Evolutionary conservation across 2,329 filamentous ascomycete genomes (phyloP).

Genomic region (Dactylonectria estremocensis): DNA sequence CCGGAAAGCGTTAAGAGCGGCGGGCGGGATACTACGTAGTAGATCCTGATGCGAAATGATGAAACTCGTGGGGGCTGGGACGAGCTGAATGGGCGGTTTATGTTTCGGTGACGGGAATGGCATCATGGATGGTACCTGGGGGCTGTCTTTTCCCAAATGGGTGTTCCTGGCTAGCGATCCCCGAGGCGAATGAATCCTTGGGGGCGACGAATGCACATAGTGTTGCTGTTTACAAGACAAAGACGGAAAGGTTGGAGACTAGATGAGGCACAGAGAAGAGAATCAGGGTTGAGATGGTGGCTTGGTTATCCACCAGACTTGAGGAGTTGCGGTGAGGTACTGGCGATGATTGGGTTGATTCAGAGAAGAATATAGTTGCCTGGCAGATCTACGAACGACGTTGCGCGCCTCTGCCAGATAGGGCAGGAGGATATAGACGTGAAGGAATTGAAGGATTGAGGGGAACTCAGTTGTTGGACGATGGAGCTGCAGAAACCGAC

Average conservation of each 20-base stretch:
- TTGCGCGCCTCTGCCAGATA: neutral
- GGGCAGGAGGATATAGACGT: neutral
- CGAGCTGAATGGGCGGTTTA: neutral
- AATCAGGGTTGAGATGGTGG: neutral
- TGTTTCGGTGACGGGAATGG: constrained; percentile 8
- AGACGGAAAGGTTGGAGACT: neutral
- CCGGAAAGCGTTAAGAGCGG: neutral
- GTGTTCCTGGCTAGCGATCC: neutral
- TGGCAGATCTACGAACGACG: neutral
- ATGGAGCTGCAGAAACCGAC: neutral
- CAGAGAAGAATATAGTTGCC: neutral
- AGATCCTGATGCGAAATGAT: neutral
- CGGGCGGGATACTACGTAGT: too few species aligned
- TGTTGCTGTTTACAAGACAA: neutral
- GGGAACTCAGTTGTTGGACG: neutral
- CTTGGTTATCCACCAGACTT: neutral
- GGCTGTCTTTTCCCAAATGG: neutral
- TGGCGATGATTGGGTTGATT: neutral
- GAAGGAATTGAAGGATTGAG: neutral
- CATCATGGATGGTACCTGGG: neutral
- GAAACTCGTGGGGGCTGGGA: constrained; percentile 3
- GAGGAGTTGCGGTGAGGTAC: neutral
- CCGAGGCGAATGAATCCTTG: neutral
- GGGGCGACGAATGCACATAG: neutral
- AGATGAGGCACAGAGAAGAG: neutral